Conservation (phyloP, 495 filamentous ascomycete species). For the Penicillium coprophilum region DNA sequence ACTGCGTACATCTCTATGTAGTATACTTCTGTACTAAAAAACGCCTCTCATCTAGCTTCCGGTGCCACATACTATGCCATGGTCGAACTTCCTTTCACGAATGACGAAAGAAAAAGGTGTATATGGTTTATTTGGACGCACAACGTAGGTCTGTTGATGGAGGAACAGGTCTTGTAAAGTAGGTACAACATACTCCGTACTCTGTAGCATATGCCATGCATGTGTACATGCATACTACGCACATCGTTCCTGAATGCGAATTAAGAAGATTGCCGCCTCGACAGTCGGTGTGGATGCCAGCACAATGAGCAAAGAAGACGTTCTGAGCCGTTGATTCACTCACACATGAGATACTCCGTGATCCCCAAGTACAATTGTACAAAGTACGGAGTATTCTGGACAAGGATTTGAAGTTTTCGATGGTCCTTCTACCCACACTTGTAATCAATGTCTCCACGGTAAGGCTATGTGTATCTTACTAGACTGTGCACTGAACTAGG, state of each 20-base stretch:
- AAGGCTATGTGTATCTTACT: not conserved
- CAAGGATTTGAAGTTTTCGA: not conserved
- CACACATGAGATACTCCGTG: not conserved
- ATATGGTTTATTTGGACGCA: not conserved
- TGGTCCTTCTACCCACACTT: not conserved
- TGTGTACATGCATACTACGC: not conserved
- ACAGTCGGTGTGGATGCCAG: not conserved
- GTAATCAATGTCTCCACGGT: not conserved
- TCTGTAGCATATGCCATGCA: not conserved
- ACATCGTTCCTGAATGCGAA: no score
- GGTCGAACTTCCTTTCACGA: not conserved
- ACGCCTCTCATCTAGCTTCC: not conserved
- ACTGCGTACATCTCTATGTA: no score
- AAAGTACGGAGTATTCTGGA: not conserved
- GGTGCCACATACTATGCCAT: not conserved
- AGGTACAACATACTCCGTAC: no score
- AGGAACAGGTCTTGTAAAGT: no score
- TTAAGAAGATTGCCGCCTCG: not conserved
- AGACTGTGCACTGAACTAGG: slow-evolving; percentile 6
- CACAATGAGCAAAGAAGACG: not conserved
- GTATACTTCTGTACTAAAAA: not conserved
- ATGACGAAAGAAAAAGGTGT: not conserved
- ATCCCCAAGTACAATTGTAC: not conserved
- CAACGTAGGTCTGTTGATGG: no score
- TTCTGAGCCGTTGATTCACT: not conserved